Percentiles rank a stretch among this genome's conserved stretches.
These are phyloP conservation scores for Bombardia bombarda DNA, from an alignment of 495 filamentous ascomycete genomes.

Conservation along the genomic window DNA sequence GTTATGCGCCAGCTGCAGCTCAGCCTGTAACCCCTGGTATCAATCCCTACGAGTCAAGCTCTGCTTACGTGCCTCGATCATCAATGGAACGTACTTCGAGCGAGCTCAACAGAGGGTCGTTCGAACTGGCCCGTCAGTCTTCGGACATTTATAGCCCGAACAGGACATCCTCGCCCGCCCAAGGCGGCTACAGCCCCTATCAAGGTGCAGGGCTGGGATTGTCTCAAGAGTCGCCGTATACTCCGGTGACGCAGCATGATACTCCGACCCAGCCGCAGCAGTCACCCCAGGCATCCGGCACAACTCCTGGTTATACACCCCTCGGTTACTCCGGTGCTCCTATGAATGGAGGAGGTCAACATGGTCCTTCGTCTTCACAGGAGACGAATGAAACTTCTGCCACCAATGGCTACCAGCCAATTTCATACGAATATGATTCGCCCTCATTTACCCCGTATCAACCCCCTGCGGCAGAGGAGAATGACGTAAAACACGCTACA, in stretches of 20 bases:
- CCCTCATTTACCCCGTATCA: conserved; percentile 27
- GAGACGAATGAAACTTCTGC: conserved; percentile 1
- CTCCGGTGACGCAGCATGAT: conserved; percentile 7
- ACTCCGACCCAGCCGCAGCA: neutral
- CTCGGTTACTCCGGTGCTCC: conserved; percentile 11
- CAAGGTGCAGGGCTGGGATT: conserved; percentile 3
- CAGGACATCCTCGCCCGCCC: conserved; percentile 15
- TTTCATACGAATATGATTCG: conserved; percentile 35
- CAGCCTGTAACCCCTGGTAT: conserved; percentile 18
- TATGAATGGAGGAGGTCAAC: conserved; percentile 10
- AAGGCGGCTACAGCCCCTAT: conserved; percentile 24
- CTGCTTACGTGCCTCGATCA: conserved; percentile 34
- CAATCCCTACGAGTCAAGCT: conserved; percentile 28
- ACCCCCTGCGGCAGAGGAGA: conserved; percentile 22
- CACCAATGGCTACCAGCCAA: conserved; percentile 27
- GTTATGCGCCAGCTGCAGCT: conserved; percentile 51
- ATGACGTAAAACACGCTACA: conserved; percentile 8
- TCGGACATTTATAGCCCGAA: conserved; percentile 27
- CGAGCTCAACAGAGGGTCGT: conserved; percentile 33
- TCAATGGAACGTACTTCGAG: conserved; percentile 37
- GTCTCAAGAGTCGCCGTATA: conserved; percentile 12
- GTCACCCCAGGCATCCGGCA: conserved; percentile 1
- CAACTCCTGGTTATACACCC: conserved; percentile 18
- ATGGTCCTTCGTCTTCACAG: conserved; percentile 4
- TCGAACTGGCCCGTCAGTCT: conserved; percentile 34